Base-by-base conservation (phyloP, 2,329 filamentous ascomycete species). In the Stagonosporopsis vannaccii region DNA sequence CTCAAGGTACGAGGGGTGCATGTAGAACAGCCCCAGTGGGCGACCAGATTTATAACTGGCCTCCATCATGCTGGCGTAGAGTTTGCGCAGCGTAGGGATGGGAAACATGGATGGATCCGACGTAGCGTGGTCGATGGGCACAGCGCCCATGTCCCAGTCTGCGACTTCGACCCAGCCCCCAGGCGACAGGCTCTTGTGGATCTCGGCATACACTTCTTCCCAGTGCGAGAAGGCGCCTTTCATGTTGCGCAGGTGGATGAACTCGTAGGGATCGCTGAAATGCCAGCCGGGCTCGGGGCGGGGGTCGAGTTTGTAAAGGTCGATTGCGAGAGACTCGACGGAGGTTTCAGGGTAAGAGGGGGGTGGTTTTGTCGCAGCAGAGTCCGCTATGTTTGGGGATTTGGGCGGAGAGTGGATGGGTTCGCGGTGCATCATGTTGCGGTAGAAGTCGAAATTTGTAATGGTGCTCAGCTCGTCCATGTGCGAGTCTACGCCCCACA, bases 191-290 rank as follows among this genome's bases (percentile, higher is more conserved):
- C 78, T 78, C 25, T 77, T 72, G 56, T 79, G 78, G 2, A 78
- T 78, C 55, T 82, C 78, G 17, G 69, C 64, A 60, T 82, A 83
- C 20, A 82, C 74, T 5, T 67, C 64, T 26, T 71, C 60, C 81
- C 81, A 83, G 57, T 81, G 75, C 6, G 73, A 64, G 55, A 83
- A 82, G 4, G 76, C 77, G 30, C 81, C 81, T 25, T 78, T 78
- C 47, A 83, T 74, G 42, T 77, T 77, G 45, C 81, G 79, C 8
- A 82, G 62, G 58, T 83, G 81, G 43, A 83, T 79, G 28, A 82
- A 73, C 49, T 82, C 80, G 66, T 81, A 83, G 1, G 77, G 74
- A 6, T 79, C 73, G 51, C 77, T 77, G 56, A 81, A 82, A 37
- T 80, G 76, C 81, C 81, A 83, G 20, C 73, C 72, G 1, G 68